These are phyloP conservation scores for Phytopythium mirpurense DNA, from an alignment of 352 stramenopile genomes.

Conservation along the genomic window DNA sequence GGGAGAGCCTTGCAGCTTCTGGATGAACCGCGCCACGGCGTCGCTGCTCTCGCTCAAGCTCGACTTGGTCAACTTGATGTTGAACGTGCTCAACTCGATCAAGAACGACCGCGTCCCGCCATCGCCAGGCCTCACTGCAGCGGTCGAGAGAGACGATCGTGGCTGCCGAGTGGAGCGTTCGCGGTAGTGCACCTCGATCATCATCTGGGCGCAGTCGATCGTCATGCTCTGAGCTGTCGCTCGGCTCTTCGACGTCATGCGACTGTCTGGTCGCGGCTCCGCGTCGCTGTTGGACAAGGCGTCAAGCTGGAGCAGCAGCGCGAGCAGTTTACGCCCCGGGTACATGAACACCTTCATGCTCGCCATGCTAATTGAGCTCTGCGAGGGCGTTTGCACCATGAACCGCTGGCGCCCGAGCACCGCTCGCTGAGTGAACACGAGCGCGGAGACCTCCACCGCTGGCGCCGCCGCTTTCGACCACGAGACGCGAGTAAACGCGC, in stretches of 20 bases:
- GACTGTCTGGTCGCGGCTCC: not conserved
- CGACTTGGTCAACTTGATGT: slow-evolving; percentile 34
- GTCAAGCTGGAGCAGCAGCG: slow-evolving; percentile 5
- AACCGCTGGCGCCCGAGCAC: slow-evolving; percentile 14
- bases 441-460: slow-evolving; percentile 17
- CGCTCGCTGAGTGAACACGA: slow-evolving; percentile 19
- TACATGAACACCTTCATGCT: slow-evolving; percentile 21
- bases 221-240: slow-evolving; percentile 1
- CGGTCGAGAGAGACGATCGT: not conserved
- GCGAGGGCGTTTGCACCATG: slow-evolving; percentile 8
- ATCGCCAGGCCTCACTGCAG: not conserved
- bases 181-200: not conserved
- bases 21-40: slow-evolving; percentile 24
- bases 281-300: not conserved
- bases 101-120: not conserved
- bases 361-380: slow-evolving; percentile 10
- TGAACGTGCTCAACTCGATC: slow-evolving; percentile 19
- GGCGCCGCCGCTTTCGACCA: slow-evolving; percentile 13
- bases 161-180: not conserved
- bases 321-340: not conserved
- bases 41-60: slow-evolving; percentile 38
- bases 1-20: slow-evolving; percentile 8
- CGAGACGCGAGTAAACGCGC: slow-evolving; percentile 10
- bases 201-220: not conserved
- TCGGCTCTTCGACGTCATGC: not conserved